These are phyloP conservation scores for Fusarium fujikuroi DNA, from an alignment of 2,329 filamentous ascomycete species.

Conservation along the genomic window DNA sequence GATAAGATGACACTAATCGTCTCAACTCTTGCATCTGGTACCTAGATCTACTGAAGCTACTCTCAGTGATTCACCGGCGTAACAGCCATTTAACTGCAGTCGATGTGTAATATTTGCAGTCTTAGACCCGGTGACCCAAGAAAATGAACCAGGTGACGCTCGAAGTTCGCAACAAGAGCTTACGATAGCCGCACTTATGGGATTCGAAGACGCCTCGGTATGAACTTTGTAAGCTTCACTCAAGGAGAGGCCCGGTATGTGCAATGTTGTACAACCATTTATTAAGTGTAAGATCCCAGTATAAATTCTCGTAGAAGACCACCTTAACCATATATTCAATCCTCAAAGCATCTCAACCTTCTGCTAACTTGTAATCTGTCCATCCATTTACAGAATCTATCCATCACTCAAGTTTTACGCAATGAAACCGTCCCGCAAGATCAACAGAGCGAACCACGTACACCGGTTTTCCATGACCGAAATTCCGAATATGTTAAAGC, in stretches of 20 bases:
- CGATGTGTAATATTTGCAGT: neutral
- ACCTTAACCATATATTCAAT: neutral
- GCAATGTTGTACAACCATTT: neutral
- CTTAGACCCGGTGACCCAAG: neutral
- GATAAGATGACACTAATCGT: too few relatives aligned
- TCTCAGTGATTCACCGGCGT: neutral
- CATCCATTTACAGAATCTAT: accelerated
- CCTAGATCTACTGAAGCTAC: too few relatives aligned
- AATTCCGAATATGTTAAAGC: neutral
- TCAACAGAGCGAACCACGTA: neutral
- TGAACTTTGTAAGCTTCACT: accelerated
- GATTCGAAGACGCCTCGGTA: accelerated
- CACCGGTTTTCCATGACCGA: neutral
- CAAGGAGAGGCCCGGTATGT: accelerated
- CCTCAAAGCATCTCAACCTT: too few relatives aligned
- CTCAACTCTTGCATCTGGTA: neutral
- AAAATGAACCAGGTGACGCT: neutral
- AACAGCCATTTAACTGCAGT: neutral
- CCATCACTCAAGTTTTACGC: accelerated
- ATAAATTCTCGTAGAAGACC: neutral
- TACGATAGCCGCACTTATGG: accelerated
- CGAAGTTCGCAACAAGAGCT: too few relatives aligned
- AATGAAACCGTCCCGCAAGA: neutral
- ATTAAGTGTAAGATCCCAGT: neutral
- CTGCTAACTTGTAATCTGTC: neutral